phyloP scores from a whole-genome alignment of 371 early-diverging fungal species.

The Saksenaea vasiformis region DNA sequence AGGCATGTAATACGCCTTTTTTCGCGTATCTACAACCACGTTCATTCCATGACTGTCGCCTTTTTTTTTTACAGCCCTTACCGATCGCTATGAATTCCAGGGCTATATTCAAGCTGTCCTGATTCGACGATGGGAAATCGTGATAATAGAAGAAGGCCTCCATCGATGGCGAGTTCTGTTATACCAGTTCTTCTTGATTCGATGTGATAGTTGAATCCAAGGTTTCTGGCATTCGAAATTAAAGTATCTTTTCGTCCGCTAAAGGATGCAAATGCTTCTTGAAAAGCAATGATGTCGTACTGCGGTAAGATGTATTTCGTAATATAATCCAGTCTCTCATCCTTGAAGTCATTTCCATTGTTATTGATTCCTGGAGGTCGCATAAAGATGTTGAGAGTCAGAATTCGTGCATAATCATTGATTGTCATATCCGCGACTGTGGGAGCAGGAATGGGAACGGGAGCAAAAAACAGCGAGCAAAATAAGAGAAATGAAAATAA shows the following conservation, averaged over 20 bases:
- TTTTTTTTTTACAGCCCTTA: conserved; percentile 24
- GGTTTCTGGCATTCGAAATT: conserved; percentile 58
- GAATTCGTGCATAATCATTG: conserved; percentile 51
- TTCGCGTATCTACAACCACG: conserved; percentile 50
- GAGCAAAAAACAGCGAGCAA: conserved; percentile 23
- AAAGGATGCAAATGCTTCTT: conserved; percentile 84
- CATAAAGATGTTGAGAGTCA: conserved; percentile 85
- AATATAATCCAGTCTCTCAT: conserved; percentile 69
- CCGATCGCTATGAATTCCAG: conserved; percentile 75
- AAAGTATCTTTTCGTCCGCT: conserved; percentile 57
- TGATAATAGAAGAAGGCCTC: conserved; percentile 77
- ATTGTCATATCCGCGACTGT: conserved; percentile 17
- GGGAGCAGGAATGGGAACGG: conserved; percentile 24
- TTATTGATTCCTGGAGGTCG: conserved; percentile 83
- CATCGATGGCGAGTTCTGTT: conserved; percentile 72
- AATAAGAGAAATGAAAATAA: conserved; percentile 42
- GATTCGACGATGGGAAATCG: conserved; percentile 66
- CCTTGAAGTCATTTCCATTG: conserved; percentile 76
- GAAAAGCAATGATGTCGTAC: conserved; percentile 81
- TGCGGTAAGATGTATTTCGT: conserved; percentile 57
- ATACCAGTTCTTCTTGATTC: conserved; percentile 58
- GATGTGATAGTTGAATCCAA: conserved; percentile 66
- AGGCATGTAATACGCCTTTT: conserved; percentile 83
- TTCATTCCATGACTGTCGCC: not conserved
- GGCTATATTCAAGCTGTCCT: conserved; percentile 60